Percentiles rank a stretch among this genome's conserved stretches.
Conservation (phyloP, 1,284 basidiomycete genomes). For the Microbotryum violaceum region DNA sequence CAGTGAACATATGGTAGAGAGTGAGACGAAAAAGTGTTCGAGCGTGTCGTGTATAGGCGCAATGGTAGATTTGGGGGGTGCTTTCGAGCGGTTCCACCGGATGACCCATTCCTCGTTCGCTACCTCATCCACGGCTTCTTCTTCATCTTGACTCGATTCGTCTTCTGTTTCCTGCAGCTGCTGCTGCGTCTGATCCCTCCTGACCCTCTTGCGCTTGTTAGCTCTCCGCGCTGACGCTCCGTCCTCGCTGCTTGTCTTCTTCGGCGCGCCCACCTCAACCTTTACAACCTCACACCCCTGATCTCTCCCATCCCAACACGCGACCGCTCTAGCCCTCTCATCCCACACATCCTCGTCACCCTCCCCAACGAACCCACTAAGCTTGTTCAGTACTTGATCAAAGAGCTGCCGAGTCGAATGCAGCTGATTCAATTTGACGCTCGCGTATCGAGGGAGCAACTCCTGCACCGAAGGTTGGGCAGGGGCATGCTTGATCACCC, state of each 20-base stretch:
- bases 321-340: conserved; percentile 3
- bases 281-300: neutral
- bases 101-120: conserved; percentile 8
- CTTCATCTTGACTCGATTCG: neutral
- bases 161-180: neutral
- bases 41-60: conserved; percentile 26
- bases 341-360: conserved; percentile 1
- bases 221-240: neutral
- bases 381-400: conserved; percentile 15
- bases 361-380: conserved; percentile 3
- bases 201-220: neutral
- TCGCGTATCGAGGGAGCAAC: conserved; percentile 19
- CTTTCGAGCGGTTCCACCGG: conserved; percentile 11
- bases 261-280: neutral
- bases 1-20: conserved; percentile 9
- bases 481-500: too few relatives aligned
- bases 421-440: conserved; percentile 14
- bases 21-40: conserved; percentile 22
- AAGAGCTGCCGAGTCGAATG: conserved; percentile 19
- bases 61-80: neutral
- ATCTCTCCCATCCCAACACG: neutral
- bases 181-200: neutral
- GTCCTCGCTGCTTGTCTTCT: conserved; percentile 3
- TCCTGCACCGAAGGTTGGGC: conserved; percentile 7
- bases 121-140: neutral